These are phyloP conservation scores for Oryza australiensis DNA, from an alignment of 176 grass and related monocot genomes.

Conservation along the genomic window DNA sequence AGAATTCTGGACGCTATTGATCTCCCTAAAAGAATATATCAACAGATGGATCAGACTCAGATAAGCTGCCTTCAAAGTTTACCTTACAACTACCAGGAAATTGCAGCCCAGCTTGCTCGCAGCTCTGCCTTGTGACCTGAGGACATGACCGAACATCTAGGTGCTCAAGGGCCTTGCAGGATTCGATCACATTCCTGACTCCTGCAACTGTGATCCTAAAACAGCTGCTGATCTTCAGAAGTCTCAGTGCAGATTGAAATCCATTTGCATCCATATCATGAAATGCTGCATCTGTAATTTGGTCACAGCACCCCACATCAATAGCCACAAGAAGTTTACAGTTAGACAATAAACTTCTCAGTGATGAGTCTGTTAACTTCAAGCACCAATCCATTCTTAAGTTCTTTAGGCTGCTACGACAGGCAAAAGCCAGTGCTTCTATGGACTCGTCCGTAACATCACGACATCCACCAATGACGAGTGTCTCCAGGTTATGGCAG, in stretches of 20 bases:
- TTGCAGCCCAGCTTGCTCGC: conserved; percentile 67
- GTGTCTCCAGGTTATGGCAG: conserved; percentile 68
- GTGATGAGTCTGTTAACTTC: conserved; percentile 63
- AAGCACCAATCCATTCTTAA: conserved; percentile 73
- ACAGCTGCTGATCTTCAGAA: conserved; percentile 63
- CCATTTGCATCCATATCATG: conserved; percentile 13
- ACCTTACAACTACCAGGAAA: conserved; percentile 68
- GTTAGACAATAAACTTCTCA: conserved; percentile 58
- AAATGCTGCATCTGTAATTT: conserved; percentile 69
- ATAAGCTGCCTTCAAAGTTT: conserved; percentile 67
- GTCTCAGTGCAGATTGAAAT: conserved; percentile 47
- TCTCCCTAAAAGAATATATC: conserved; percentile 63
- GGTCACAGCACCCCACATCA: conserved; percentile 74
- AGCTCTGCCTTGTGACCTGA: conserved; percentile 51
- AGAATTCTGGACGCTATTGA: not conserved
- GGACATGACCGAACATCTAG: conserved; percentile 77
- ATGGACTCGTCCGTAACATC: conserved; percentile 66
- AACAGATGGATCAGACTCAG: conserved; percentile 39
- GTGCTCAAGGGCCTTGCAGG: conserved; percentile 59
- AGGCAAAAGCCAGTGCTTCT: conserved; percentile 55
- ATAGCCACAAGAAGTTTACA: conserved; percentile 72
- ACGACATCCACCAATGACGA: conserved; percentile 69
- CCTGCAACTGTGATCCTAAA: conserved; percentile 47
- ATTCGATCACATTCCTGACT: conserved; percentile 33
- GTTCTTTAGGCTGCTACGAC: conserved; percentile 52